phyloP scores from a whole-genome alignment of 2,329 filamentous ascomycete species.

The Tolypocladium paradoxum region DNA sequence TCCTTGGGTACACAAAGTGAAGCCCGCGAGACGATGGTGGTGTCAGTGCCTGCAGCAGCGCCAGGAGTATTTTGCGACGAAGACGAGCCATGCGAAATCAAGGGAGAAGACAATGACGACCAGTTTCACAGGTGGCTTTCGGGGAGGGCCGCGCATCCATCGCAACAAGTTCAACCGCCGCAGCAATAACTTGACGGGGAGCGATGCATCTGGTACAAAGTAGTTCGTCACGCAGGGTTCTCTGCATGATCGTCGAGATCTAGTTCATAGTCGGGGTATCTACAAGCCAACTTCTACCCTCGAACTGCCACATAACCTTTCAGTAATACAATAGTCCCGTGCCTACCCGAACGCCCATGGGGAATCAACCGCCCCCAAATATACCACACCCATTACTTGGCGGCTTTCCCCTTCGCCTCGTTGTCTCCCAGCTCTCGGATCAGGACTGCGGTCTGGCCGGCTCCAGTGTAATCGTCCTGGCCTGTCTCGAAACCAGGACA shows the following conservation, averaged over 20 bases:
- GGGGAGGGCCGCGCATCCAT: not conserved
- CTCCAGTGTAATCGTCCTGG: constrained; percentile 64
- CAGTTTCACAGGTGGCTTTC: not conserved
- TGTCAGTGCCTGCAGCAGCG: not conserved
- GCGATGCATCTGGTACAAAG: not conserved
- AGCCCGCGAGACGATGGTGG: not conserved
- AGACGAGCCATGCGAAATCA: too few relatives aligned
- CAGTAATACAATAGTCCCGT: not conserved
- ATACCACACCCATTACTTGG: constrained; percentile 38
- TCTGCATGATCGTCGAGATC: constrained; percentile 2
- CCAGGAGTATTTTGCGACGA: not conserved
- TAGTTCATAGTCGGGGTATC: constrained; percentile 19
- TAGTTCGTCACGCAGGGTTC: not conserved
- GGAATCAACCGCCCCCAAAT: constrained; percentile 10
- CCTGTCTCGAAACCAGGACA: constrained; percentile 85
- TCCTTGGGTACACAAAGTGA: not conserved
- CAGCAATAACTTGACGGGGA: not conserved
- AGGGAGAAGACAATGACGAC: too few relatives aligned
- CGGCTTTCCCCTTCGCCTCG: constrained; percentile 77
- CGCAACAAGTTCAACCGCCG: not conserved
- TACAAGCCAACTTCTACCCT: constrained; percentile 14
- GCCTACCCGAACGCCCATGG: constrained; percentile 18
- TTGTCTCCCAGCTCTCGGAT: constrained; percentile 76
- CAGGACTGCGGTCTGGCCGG: constrained; percentile 65
- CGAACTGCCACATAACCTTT: constrained; percentile 4